These are phyloP conservation scores for Mycena chlorophos DNA, from an alignment of 768 basidiomycete species.

Conservation along the genomic window DNA sequence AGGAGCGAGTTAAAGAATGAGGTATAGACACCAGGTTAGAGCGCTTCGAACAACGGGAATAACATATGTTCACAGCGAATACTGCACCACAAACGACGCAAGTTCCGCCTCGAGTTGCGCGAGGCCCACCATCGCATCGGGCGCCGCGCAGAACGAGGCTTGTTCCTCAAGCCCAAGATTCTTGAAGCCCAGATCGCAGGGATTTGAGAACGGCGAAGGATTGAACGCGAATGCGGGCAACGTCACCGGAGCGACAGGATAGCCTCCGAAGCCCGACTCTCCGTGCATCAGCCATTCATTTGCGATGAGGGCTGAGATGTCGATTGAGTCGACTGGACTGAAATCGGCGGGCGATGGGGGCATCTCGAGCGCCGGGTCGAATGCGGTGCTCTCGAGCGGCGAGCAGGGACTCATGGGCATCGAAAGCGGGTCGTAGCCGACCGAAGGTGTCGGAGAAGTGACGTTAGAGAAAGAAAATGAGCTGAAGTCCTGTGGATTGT, in stretches of 20 bases:
- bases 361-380: constrained; percentile 7
- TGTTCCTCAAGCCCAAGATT: constrained; percentile 12
- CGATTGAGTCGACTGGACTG: constrained; percentile 15
- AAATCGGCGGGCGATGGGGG: constrained; percentile 10
- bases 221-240: constrained; percentile 4
- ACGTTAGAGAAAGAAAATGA: constrained; percentile 48
- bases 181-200: constrained; percentile 10
- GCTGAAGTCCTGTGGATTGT: constrained; percentile 40
- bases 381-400: constrained; percentile 7
- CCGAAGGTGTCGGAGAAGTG: constrained; percentile 31
- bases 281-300: constrained; percentile 20
- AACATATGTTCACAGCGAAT: constrained; percentile 13
- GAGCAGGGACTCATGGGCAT: constrained; percentile 3
- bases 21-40: background rate
- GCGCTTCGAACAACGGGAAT: background rate
- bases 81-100: constrained; percentile 18
- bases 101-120: constrained; percentile 22
- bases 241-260: constrained; percentile 11
- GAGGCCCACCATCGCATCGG: constrained; percentile 8
- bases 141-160: background rate
- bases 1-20: background rate
- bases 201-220: background rate
- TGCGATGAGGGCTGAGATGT: constrained; percentile 22
- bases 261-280: constrained; percentile 8
- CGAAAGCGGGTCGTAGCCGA: constrained; percentile 31